phyloP scores from a whole-genome alignment of 2,329 filamentous ascomycete species.

The Colletotrichum godetiae region DNA sequence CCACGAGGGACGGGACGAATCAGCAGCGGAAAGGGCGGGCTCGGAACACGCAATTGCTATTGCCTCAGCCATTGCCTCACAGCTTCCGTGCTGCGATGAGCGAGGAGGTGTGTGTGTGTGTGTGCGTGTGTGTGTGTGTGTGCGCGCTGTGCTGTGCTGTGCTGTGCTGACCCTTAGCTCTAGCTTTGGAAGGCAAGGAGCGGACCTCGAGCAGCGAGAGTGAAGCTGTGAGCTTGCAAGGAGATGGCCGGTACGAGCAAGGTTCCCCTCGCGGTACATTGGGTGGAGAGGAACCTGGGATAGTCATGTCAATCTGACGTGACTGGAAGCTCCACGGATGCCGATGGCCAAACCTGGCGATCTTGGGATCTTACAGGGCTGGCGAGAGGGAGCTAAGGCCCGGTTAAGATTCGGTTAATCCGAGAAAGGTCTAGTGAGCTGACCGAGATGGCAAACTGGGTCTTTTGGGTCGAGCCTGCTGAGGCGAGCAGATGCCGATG shows the following conservation, averaged over 20 bases:
- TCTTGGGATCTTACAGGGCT: slow-evolving; percentile 26
- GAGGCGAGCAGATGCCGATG: neutral
- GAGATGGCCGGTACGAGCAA: neutral
- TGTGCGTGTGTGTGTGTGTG: slow-evolving; percentile 4
- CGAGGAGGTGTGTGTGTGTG: neutral
- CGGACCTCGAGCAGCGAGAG: slow-evolving; percentile 11
- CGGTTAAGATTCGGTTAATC: slow-evolving; percentile 32
- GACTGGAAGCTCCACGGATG: slow-evolving; percentile 24
- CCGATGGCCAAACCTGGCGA: slow-evolving; percentile 2
- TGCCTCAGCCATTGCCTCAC: slow-evolving; percentile 4
- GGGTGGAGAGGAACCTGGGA: slow-evolving; percentile 23
- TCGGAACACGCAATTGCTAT: slow-evolving; percentile 29
- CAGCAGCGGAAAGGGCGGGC: slow-evolving; percentile 31
- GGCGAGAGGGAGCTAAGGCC: slow-evolving; percentile 10
- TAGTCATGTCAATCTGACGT: slow-evolving; percentile 34
- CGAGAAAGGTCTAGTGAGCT: neutral
- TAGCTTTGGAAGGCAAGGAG: slow-evolving; percentile 7
- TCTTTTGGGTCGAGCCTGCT: neutral
- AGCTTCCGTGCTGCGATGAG: neutral
- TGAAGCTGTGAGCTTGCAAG: slow-evolving; percentile 21
- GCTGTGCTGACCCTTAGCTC: neutral
- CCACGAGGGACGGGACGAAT: slow-evolving; percentile 24
- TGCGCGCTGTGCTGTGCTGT: no score
- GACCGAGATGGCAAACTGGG: neutral
- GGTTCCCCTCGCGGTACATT: slow-evolving; percentile 26